Base-by-base conservation (phyloP, 768 basidiomycete species). In the Pleurotus salmoneostramineus region DNA sequence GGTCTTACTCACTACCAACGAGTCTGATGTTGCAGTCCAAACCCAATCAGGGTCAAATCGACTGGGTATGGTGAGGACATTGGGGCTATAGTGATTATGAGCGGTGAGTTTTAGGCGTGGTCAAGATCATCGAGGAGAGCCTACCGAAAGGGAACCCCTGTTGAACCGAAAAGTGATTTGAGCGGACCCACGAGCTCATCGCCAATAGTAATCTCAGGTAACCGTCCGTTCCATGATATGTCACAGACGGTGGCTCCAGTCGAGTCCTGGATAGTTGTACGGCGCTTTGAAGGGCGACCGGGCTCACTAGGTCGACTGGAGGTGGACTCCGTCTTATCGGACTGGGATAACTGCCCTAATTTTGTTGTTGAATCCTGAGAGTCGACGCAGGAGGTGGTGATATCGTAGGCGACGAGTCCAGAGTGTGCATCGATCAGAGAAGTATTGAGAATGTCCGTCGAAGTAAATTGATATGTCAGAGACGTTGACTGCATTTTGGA, bases 31-130 rank as follows among this genome's bases (percentile, higher is more conserved):
- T 10, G 82, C 83, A 45, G 76, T 76, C 84, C 84, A 86, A 37
- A 84, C 71, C 59, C 77, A 82, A 62, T 84, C 80, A 2, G 83
- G 77, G 60, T 85, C 82, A 60, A 85, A 85, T n/a, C 84, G 79
- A 6, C 83, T 83, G 15, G 83, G 83, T 49, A 86, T 74, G 17
- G 77, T 76, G n/a, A 86, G 78, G 32, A 80, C 70, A 63, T 85
- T 83, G n/a, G 77, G 78, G 66, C 83, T 85, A 61, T 12, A 54
- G 43, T 33, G 34, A 35, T 45, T 49, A 58, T 27, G 6, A 62
- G 37, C 34, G 56, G 36, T 27, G 49, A 34, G 33, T 49, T 21
- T 32, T 31, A 44, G 10, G 56, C 6, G 45, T 48, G 47, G 27
- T 17, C n/a, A 27, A 33, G 11, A 42, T 1, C n/a, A 27, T 34